Base-by-base conservation (phyloP, 192 early-diverging fungal species). In the Coemansia pectinata region DNA sequence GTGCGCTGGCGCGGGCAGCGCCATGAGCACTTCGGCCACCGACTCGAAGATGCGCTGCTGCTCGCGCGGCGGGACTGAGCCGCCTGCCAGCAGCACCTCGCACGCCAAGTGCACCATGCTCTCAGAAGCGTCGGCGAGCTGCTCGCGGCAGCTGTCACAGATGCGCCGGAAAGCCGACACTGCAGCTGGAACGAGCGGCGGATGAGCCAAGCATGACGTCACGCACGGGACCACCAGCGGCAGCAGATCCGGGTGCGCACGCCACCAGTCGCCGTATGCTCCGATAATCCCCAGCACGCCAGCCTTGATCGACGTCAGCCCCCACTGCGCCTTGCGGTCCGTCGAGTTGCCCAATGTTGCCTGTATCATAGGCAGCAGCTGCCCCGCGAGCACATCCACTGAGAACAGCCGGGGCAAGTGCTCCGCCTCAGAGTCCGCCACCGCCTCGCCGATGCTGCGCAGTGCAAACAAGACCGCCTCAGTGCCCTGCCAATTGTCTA, bases 221-320 rank as follows among this genome's bases (percentile, higher is more conserved):
- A 92, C 84, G 69, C 88, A 90, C 29, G 90, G 88, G 40, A 92
- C 74, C 1, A 77, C 87, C 0, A 82, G 67, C 7, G 87, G 60
- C 12, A 92, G 67, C 74, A 85, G 88, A 27, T 85, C 79, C 7
- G 90, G 83, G 59, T 90, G 89, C 21, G 68, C 47, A 25, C 89
- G 86, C 65, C 89, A 81, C 91, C 91, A 92, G 38, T 91, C 90
- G 14, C 87, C 78, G 55, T 89, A 88, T 2, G 90, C 87, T 15
- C 91, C 90, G 79, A 77, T 40, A 58, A 73, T 67, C n/a, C 65
- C 41, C 5, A 82, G 62, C 39, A 77, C 58, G 11, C 65, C 53
- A 0, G 75, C 52, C 65, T 77, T 71, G 23, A 63, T 62, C 12
- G 57, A 69, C 36, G 44, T 33, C 12, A 85, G 69, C 25, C 72